These are phyloP conservation scores for Chrysoporthe deuterocubensis DNA, from an alignment of 2,329 filamentous ascomycete species.

Conservation along the genomic window DNA sequence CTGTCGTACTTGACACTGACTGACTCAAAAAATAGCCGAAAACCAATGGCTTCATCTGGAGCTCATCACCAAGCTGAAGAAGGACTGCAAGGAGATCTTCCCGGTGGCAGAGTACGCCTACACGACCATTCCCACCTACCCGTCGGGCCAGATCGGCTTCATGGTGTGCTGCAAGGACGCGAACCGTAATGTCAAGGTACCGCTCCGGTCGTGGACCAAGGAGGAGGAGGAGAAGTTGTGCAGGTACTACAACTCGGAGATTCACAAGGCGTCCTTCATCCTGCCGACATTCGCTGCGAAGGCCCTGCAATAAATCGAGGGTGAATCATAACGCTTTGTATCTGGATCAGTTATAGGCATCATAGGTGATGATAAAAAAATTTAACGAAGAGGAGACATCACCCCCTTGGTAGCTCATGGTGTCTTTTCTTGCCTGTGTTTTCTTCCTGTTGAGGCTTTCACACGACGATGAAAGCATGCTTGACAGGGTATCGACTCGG, in stretches of 20 bases:
- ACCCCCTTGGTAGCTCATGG: neutral
- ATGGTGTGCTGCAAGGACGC: slow-evolving; percentile 96
- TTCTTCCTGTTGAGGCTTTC: neutral
- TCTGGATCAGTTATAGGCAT: slow-evolving; percentile 2
- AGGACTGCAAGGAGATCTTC: slow-evolving; percentile 96
- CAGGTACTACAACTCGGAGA: slow-evolving; percentile 96
- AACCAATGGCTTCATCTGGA: slow-evolving; percentile 99
- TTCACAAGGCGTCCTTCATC: slow-evolving; percentile 93
- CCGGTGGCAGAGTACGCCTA: slow-evolving; percentile 97
- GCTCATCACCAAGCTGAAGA: slow-evolving; percentile 93
- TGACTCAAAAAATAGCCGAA: slow-evolving; percentile 67
- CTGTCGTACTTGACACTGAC: slow-evolving; percentile 12
- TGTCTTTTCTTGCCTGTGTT: neutral
- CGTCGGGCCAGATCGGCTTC: slow-evolving; percentile 98
- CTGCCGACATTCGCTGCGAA: slow-evolving; percentile 92
- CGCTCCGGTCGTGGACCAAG: slow-evolving; percentile 76
- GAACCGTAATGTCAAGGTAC: slow-evolving; percentile 80
- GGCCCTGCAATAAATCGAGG: slow-evolving; percentile 56
- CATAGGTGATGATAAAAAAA: neutral
- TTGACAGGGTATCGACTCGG: neutral
- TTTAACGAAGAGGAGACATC: neutral
- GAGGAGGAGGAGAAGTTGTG: slow-evolving; percentile 94
- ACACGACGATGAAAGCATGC: neutral
- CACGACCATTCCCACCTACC: slow-evolving; percentile 99
- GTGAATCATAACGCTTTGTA: neutral